Base-by-base conservation (phyloP, 805 yeast species). In the Saturnispora zaruensis region DNA sequence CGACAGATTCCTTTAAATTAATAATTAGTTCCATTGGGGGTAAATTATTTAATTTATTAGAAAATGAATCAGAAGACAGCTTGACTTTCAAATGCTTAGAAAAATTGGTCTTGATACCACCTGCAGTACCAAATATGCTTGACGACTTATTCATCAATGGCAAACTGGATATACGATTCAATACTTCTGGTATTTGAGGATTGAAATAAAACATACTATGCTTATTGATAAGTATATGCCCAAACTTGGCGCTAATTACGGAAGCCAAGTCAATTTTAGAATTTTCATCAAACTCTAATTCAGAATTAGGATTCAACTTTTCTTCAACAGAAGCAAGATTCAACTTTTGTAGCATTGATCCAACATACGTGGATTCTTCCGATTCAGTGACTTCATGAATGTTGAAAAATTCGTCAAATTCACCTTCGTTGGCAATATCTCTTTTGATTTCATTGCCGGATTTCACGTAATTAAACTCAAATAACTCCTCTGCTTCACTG, bases 11-110 rank as follows among this genome's bases (percentile, higher is more conserved):
- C n/a, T 46, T 44, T 6, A 65, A 48, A 28, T 58, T 60, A 46
- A 67, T 57, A 59, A 67, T 60, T 7, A 67, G 48, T 47, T 68
- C 71, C 40, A 66, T 50, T 41, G 60, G 58, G 11, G 70, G 70
- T 34, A 57, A 55, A 3, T 55, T 54, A 28, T 58, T 50, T 5
- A 48, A 30, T 14, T 49, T 49, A n/a, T 55, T 49, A 20, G 50
- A 49, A 44, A 57, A 65, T 4, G 63, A 66, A 54, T 68, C 65
- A 1, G 72, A 70, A 16, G 63, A 51, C 41, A 68, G 52, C 45
- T 62, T 64, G 28, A 68, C 50, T 26, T 64, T 63, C 16, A 65
- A 41, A 20, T 61, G 58, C 32, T 58, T 55, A 18, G 56, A 61
- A 34, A 64, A 66, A 40, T 60, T 47, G 34, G 60, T 60, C 45